A percentile compares a stretch with the other conserved stretches of the same genome.
phyloP scores from a whole-genome alignment of 495 filamentous ascomycete species.

The Poronia punctata region DNA sequence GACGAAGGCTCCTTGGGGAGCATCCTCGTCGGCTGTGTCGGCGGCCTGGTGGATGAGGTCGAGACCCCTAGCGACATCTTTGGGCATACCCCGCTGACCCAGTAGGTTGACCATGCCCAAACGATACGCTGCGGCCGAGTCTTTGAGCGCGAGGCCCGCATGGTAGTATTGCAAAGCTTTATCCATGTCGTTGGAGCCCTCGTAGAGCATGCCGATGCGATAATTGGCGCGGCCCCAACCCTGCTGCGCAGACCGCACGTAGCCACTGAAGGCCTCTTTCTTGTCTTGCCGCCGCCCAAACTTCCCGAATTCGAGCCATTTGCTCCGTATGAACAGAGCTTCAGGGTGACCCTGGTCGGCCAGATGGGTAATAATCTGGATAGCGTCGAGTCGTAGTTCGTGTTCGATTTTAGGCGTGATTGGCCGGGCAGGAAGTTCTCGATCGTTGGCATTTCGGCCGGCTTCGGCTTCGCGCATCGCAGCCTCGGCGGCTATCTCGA shows the following conservation, averaged over 20 bases:
- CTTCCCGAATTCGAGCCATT: conserved; percentile 98
- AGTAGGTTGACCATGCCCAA: conserved; percentile 96
- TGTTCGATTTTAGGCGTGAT: conserved; percentile 81
- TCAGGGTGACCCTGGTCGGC: conserved; percentile 89
- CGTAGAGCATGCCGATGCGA: conserved; percentile 96
- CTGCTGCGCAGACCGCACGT: conserved; percentile 75
- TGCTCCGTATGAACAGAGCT: conserved; percentile 88
- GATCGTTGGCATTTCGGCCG: conserved; percentile 30
- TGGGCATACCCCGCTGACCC: conserved; percentile 81
- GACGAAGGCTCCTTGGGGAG: conserved; percentile 93
- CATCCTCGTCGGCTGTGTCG: conserved; percentile 89
- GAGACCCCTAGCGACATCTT: conserved; percentile 71
- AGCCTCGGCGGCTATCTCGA: conserved; percentile 72
- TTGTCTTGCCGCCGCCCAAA: conserved; percentile 85
- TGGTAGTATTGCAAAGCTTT: conserved; percentile 90
- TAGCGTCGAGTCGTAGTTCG: conserved; percentile 76
- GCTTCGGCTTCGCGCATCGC: conserved; percentile 44
- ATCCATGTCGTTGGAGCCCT: conserved; percentile 80
- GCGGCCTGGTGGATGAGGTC: conserved; percentile 77
- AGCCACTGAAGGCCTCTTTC: conserved; percentile 84
- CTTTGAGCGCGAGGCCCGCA: conserved; percentile 63
- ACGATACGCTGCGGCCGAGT: conserved; percentile 92
- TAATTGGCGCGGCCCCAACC: conserved; percentile 95
- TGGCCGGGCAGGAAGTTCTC: conserved; percentile 59
- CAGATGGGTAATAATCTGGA: conserved; percentile 85